These are phyloP conservation scores for Clonostachys chloroleuca DNA, from an alignment of 2,329 filamentous ascomycete species.

Conservation along the genomic window DNA sequence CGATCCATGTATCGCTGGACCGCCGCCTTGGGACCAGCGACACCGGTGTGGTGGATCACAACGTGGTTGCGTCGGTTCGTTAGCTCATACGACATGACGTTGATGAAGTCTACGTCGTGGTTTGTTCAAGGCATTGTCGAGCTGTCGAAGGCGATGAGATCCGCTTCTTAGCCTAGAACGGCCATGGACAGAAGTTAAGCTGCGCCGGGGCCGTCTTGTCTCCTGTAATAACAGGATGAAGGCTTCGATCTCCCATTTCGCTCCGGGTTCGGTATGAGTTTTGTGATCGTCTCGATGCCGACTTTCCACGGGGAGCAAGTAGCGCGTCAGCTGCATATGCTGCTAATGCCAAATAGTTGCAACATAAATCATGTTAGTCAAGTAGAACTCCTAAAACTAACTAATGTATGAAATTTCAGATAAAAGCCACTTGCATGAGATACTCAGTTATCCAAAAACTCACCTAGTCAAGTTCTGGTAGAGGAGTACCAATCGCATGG, in stretches of 20 bases:
- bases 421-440: no score
- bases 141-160: constrained; percentile 64
- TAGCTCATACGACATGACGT: constrained; percentile 66
- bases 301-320: constrained; percentile 16
- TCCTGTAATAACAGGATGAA: constrained; percentile 58
- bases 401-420: no score
- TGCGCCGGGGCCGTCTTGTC: constrained; percentile 52
- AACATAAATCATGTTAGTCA: background rate
- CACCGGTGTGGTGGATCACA: constrained; percentile 63
- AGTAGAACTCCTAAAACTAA: no score
- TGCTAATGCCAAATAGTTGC: background rate
- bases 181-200: constrained; percentile 63
- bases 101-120: constrained; percentile 60
- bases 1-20: constrained; percentile 56
- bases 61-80: constrained; percentile 63
- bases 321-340: background rate
- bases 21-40: constrained; percentile 46
- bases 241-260: constrained; percentile 58
- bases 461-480: no score
- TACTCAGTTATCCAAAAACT: no score
- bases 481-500: no score
- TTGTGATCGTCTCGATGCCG: constrained; percentile 72
- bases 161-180: constrained; percentile 57
- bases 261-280: constrained; percentile 49
- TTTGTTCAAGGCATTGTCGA: constrained; percentile 55